phyloP scores from a whole-genome alignment of 345 rosid genomes.

The Carallia brachiata region DNA sequence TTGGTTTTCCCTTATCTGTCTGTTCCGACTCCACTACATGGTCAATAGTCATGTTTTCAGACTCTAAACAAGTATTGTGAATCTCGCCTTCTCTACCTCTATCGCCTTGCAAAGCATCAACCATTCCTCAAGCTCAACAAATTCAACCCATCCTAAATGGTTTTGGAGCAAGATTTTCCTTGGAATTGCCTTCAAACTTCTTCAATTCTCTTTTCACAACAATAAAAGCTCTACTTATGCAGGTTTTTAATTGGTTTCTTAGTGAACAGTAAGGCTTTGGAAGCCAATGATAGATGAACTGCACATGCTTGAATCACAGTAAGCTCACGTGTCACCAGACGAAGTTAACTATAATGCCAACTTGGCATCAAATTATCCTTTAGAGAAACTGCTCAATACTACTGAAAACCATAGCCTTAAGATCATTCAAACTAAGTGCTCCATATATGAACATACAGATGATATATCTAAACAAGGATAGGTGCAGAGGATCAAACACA shows the following conservation, averaged over 20 bases:
- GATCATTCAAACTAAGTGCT: slow-evolving; percentile 17
- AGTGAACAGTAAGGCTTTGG: slow-evolving; percentile 33
- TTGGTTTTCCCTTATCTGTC: too few relatives aligned
- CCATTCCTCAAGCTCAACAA: too few relatives aligned
- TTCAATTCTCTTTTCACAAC: too few relatives aligned
- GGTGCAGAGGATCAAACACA: neutral
- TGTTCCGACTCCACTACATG: too few relatives aligned
- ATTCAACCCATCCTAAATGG: too few relatives aligned
- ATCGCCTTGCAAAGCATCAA: too few relatives aligned
- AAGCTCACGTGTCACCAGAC: slow-evolving; percentile 3
- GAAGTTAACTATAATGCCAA: slow-evolving; percentile 7
- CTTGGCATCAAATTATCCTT: slow-evolving; percentile 9
- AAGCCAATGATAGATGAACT: slow-evolving; percentile 37
- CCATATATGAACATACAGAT: slow-evolving; percentile 6
- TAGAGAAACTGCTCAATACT: neutral
- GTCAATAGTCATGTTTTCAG: too few relatives aligned
- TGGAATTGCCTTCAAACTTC: too few relatives aligned
- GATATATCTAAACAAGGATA: slow-evolving; percentile 1
- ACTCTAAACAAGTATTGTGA: too few relatives aligned
- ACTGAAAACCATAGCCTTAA: slow-evolving; percentile 1
- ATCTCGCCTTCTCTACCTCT: too few relatives aligned
- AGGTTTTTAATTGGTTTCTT: slow-evolving; percentile 35
- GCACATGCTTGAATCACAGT: slow-evolving; percentile 25
- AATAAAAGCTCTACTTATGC: neutral
- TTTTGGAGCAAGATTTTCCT: too few relatives aligned